phyloP scores from a whole-genome alignment of 306 rosid species.

The Prosopis cineraria region DNA sequence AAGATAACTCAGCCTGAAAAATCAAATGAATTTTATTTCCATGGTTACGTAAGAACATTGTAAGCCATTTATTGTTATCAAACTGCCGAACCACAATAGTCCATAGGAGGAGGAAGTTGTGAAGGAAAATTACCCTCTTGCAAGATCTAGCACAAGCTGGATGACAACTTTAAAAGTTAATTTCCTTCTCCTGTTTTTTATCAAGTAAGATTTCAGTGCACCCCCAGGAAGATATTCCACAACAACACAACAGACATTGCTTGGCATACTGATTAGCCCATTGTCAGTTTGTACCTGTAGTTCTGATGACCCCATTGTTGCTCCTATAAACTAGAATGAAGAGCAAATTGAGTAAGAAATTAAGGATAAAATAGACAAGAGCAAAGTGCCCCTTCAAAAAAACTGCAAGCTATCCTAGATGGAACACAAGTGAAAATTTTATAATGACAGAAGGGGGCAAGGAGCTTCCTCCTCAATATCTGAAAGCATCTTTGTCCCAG shows the following conservation, averaged over 20 bases:
- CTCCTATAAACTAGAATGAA: constrained; percentile 81
- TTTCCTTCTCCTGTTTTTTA: constrained; percentile 92
- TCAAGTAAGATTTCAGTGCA: constrained; percentile 75
- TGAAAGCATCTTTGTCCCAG: neutral
- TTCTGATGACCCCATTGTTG: constrained; percentile 92
- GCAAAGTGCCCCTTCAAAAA: neutral
- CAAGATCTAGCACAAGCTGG: constrained; percentile 95
- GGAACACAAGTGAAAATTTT: neutral
- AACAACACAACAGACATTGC: constrained; percentile 85
- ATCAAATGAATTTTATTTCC: constrained; percentile 32
- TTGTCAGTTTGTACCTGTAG: constrained; percentile 87
- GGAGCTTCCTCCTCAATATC: neutral
- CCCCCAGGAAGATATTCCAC: constrained; percentile 98
- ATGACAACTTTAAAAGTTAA: constrained; percentile 85
- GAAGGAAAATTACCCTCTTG: constrained; percentile 75
- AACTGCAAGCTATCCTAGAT: neutral
- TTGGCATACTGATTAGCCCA: constrained; percentile 91
- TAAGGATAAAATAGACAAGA: neutral
- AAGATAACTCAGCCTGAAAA: constrained; percentile 86
- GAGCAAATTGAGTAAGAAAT: constrained; percentile 8
- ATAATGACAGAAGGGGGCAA: neutral
- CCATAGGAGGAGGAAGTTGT: neutral
- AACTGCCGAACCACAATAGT: constrained; percentile 35
- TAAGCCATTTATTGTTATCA: neutral
- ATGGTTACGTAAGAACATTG: constrained; percentile 18